phyloP scores from a whole-genome alignment of 2,329 filamentous ascomycete genomes.

The Aspergillus phoenicis region DNA sequence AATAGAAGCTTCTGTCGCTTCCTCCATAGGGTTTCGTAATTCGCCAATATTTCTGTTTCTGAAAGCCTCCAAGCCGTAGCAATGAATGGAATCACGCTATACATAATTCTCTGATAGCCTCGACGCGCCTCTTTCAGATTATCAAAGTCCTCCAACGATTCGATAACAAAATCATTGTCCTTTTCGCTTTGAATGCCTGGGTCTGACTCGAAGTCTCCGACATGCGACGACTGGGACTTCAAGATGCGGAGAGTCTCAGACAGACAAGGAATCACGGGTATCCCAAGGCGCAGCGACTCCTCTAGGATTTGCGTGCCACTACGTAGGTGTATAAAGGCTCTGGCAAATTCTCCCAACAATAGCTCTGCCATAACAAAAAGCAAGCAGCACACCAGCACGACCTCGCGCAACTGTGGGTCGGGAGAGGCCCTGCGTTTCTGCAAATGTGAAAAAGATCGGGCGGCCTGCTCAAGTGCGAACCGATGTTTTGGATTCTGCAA shows the following conservation, averaged over 20 bases:
- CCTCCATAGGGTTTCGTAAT: conserved; percentile 7
- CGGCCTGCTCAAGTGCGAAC: conserved; percentile 1
- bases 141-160: background rate
- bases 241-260: background rate
- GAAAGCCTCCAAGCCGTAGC: conserved; percentile 16
- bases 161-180: background rate
- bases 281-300: background rate
- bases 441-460: conserved; percentile 1
- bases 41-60: conserved; percentile 5
- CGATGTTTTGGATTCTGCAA: background rate
- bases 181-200: background rate
- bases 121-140: background rate
- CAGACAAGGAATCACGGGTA: background rate
- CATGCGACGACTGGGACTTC: background rate
- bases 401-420: conserved; percentile 17
- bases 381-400: conserved; percentile 20
- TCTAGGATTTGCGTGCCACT: background rate
- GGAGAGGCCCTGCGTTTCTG: conserved; percentile 15
- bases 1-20: conserved; percentile 3
- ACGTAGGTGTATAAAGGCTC: conserved; percentile 15
- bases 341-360: conserved; percentile 15
- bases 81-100: conserved; percentile 16
- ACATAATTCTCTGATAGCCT: background rate
- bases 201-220: background rate
- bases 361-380: conserved; percentile 20